These are phyloP conservation scores for Brasenia schreberi DNA, from an alignment of 164 flowering plant species.

Conservation along the genomic window DNA sequence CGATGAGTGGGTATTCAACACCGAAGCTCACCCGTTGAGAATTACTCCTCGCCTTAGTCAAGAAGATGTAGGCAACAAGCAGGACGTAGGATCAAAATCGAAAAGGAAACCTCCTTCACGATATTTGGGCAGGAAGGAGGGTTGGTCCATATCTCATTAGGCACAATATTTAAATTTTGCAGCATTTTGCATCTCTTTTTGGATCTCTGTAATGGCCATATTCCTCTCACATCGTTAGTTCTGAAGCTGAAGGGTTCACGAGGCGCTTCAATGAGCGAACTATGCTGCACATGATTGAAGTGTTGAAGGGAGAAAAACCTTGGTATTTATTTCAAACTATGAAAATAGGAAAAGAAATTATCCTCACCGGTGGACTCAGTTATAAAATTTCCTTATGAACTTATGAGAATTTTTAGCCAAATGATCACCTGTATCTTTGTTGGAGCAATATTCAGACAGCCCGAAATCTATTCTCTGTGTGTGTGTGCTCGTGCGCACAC, in stretches of 20 bases:
- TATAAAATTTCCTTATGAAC: too few species aligned
- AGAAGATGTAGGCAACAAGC: conserved; percentile 3
- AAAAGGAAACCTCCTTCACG: conserved; percentile 22
- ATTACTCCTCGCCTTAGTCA: conserved; percentile 34
- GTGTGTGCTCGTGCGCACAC: too few species aligned
- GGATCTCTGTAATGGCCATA: background rate
- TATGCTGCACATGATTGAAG: background rate
- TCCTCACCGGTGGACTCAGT: background rate
- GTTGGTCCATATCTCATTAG: conserved; percentile 20
- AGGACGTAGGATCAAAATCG: conserved; percentile 7
- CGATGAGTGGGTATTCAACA: conserved; percentile 95
- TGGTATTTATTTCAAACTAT: background rate
- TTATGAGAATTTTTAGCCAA: background rate
- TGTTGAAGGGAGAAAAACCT: background rate
- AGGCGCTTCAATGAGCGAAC: background rate
- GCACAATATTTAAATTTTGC: background rate
- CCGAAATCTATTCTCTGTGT: background rate
- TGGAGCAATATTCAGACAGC: background rate
- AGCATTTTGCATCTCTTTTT: background rate
- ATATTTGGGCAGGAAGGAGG: conserved; percentile 50
- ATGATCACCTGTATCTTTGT: background rate
- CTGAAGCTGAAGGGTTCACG: too few species aligned
- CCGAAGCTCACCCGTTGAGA: conserved; percentile 89
- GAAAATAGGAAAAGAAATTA: background rate
- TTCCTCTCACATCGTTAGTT: background rate